Evolutionary conservation across 2,329 filamentous ascomycete species (phyloP).

Genomic region (Alternaria hordeiaustralica): DNA sequence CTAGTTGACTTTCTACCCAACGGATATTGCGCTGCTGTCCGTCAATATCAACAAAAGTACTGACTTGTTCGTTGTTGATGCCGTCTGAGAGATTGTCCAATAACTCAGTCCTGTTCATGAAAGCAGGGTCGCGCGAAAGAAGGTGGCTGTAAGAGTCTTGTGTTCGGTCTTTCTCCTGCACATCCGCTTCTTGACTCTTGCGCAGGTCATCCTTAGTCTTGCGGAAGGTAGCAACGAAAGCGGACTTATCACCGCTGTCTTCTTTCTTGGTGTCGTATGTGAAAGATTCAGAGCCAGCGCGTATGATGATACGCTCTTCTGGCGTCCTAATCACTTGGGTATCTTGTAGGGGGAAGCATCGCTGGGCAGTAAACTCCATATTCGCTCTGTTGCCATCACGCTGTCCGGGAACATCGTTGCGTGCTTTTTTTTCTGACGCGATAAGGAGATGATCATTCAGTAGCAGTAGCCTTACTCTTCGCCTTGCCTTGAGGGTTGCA

Average conservation of each 20-base stretch:
- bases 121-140: constrained; percentile 75
- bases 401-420: constrained; percentile 68
- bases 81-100: constrained; percentile 73
- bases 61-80: constrained; percentile 72
- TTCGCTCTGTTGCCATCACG: constrained; percentile 49
- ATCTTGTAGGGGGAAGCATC: constrained; percentile 92
- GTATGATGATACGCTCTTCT: constrained; percentile 74
- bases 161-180: constrained; percentile 83
- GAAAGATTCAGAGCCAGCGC: constrained; percentile 88
- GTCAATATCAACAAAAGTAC: constrained; percentile 90
- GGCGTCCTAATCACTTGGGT: constrained; percentile 88
- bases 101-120: constrained; percentile 79
- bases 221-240: constrained; percentile 85
- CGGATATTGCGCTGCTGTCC: constrained; percentile 95
- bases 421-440: constrained; percentile 92
- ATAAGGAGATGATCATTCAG: constrained; percentile 94
- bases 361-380: constrained; percentile 83
- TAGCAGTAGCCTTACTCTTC: constrained; percentile 88
- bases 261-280: constrained; percentile 90
- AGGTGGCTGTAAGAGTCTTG: constrained; percentile 88
- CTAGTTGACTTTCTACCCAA: constrained; percentile 94
- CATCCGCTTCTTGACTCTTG: constrained; percentile 82
- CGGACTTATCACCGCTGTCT: constrained; percentile 77
- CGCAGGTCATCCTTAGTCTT: constrained; percentile 92
- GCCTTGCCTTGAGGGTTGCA: constrained; percentile 91